A percentile compares a stretch with the other conserved stretches of the same genome.
phyloP scores from a whole-genome alignment of 2,329 filamentous ascomycete species.

The Claviceps sp. region DNA sequence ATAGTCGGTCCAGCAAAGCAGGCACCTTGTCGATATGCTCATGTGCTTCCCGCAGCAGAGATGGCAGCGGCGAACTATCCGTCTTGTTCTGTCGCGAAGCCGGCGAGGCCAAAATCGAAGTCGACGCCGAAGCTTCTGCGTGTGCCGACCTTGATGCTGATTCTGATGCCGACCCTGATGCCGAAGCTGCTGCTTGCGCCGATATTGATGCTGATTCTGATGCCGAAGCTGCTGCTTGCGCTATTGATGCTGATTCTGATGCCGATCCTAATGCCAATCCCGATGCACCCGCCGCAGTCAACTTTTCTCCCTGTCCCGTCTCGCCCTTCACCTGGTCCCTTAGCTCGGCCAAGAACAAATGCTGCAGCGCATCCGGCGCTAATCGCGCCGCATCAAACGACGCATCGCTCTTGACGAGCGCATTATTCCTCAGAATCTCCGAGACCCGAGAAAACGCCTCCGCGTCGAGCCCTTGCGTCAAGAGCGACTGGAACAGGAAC shows the following conservation, averaged over 20 bases:
- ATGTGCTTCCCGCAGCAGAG: conserved; percentile 47
- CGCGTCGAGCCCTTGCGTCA: conserved; percentile 51
- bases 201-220: conserved; percentile 10
- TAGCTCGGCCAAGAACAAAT: conserved; percentile 64
- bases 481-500: conserved; percentile 70
- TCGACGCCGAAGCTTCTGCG: conserved; percentile 12
- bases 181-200: too few relatives aligned
- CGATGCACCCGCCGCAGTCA: conserved; percentile 25
- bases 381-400: conserved; percentile 63
- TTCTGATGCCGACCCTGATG: not conserved
- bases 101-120: conserved; percentile 25
- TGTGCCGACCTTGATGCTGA: not conserved
- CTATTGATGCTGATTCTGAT: not conserved
- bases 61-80: conserved; percentile 47
- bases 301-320: conserved; percentile 18
- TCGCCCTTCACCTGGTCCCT: conserved; percentile 55
- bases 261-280: not conserved
- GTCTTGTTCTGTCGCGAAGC: conserved; percentile 64
- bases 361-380: conserved; percentile 63
- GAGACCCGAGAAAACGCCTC: conserved; percentile 60
- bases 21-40: conserved; percentile 57
- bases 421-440: conserved; percentile 58
- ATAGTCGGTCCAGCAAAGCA: conserved; percentile 58
- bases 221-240: not conserved
- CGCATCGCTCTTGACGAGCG: conserved; percentile 54